Conservation (phyloP, 2,329 filamentous ascomycete species). For the Trichoderma atrobrunneum region DNA sequence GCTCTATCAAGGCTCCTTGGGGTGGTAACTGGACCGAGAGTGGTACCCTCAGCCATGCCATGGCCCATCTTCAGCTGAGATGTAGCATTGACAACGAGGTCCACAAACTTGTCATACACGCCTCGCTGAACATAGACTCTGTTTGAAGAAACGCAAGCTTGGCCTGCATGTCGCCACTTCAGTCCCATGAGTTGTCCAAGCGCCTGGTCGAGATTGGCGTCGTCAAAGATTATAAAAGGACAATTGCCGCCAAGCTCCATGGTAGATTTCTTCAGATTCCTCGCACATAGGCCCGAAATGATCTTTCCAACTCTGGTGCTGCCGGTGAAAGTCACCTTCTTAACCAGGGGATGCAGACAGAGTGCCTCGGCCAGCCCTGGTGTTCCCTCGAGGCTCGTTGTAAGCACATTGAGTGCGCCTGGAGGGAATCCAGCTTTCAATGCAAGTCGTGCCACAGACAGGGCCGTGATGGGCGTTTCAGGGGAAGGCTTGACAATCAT, state of each 20-base stretch:
- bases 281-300: conserved; percentile 58
- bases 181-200: conserved; percentile 59
- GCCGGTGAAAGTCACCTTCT: conserved; percentile 76
- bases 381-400: conserved; percentile 44
- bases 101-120: conserved; percentile 60
- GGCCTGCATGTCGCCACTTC: conserved; percentile 71
- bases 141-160: conserved; percentile 68
- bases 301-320: conserved; percentile 67
- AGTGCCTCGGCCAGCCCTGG: conserved; percentile 45
- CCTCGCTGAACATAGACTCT: conserved; percentile 58
- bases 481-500: conserved; percentile 73
- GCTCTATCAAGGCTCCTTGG: conserved; percentile 35
- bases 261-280: conserved; percentile 63
- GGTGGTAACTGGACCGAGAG: conserved; percentile 37
- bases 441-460: conserved; percentile 66
- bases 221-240: conserved; percentile 62
- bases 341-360: conserved; percentile 44
- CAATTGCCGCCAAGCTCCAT: conserved; percentile 72
- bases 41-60: conserved; percentile 44
- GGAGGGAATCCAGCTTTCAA: conserved; percentile 70
- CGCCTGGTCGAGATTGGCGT: conserved; percentile 65
- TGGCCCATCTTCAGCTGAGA: conserved; percentile 59
- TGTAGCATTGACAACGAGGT: conserved; percentile 51
- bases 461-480: conserved; percentile 70
- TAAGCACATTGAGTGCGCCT: conserved; percentile 60